Conservation (phyloP, 1,284 basidiomycete species). For the Anthracocystis setariae region DNA sequence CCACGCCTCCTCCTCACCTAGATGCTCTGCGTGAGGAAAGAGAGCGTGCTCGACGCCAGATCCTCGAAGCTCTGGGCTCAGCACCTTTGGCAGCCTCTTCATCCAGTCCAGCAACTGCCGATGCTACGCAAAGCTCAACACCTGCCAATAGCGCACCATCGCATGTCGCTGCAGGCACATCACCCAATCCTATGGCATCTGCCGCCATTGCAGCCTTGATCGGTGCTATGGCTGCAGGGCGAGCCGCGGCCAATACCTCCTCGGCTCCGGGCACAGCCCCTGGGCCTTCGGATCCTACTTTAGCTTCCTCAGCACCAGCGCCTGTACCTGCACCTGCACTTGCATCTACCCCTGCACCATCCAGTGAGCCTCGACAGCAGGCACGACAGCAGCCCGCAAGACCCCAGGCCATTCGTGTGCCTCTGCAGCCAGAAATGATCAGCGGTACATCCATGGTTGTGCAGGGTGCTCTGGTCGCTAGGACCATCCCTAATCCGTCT, state of each 20-base stretch:
- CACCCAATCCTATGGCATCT: constrained; percentile 8
- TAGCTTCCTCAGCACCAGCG: neutral
- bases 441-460: constrained; percentile 65
- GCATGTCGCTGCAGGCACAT: neutral
- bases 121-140: neutral
- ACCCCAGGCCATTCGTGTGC: constrained; percentile 23
- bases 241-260: neutral
- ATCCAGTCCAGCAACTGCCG: neutral
- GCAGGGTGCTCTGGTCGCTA: constrained; percentile 61
- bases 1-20: constrained; percentile 45
- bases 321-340: constrained; percentile 3
- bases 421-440: constrained; percentile 40
- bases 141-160: neutral
- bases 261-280: neutral
- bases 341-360: constrained; percentile 4
- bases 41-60: constrained; percentile 41
- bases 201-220: constrained; percentile 35
- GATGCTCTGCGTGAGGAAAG: constrained; percentile 35
- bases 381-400: constrained; percentile 9
- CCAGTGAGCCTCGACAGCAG: constrained; percentile 3
- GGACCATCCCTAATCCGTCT: constrained; percentile 31
- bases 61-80: constrained; percentile 29
- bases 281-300: neutral
- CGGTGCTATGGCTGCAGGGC: constrained; percentile 13
- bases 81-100: neutral